These are phyloP conservation scores for Gloeophyllum trabeum DNA, from an alignment of 768 basidiomycete genomes.

Conservation along the genomic window DNA sequence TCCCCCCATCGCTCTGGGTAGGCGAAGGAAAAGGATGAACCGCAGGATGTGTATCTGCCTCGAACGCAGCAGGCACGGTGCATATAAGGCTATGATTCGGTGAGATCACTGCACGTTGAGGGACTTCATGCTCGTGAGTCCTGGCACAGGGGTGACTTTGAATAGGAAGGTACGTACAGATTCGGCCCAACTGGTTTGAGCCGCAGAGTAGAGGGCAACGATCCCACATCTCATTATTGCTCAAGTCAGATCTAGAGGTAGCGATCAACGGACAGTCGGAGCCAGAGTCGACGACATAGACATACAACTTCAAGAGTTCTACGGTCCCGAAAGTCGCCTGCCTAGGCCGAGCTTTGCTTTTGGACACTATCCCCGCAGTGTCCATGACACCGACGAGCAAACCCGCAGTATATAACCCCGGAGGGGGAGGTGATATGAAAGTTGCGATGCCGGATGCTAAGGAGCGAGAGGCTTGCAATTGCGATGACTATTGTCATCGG, in stretches of 20 bases:
- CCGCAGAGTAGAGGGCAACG: slow-evolving; percentile 32
- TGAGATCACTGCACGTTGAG: slow-evolving; percentile 41
- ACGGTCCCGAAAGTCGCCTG: slow-evolving; percentile 37
- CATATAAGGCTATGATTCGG: slow-evolving; percentile 50
- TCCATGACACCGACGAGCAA: slow-evolving; percentile 40
- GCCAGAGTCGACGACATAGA: slow-evolving; percentile 2
- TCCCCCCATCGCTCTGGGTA: too few relatives aligned
- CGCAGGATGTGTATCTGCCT: slow-evolving; percentile 6
- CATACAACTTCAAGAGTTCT: slow-evolving; percentile 43
- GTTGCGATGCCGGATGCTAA: slow-evolving; percentile 34
- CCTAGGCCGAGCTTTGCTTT: slow-evolving; percentile 19
- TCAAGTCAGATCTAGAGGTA: slow-evolving; percentile 39
- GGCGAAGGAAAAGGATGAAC: slow-evolving; percentile 11
- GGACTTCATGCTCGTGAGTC: slow-evolving; percentile 30
- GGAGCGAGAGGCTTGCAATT: slow-evolving; percentile 14
- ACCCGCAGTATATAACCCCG: slow-evolving; percentile 11
- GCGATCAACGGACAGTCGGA: neutral
- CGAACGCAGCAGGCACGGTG: slow-evolving; percentile 31
- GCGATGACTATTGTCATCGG: too few relatives aligned
- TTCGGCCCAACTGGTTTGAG: slow-evolving; percentile 29
- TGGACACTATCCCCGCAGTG: slow-evolving; percentile 28
- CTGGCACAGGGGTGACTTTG: neutral
- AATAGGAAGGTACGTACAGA: slow-evolving; percentile 15
- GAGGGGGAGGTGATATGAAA: slow-evolving; percentile 29
- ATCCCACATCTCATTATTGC: slow-evolving; percentile 40